A percentile compares a stretch with the other conserved stretches of the same genome.
Conservation (phyloP, 305 asterid species). For the Rubia tinctorum region DNA sequence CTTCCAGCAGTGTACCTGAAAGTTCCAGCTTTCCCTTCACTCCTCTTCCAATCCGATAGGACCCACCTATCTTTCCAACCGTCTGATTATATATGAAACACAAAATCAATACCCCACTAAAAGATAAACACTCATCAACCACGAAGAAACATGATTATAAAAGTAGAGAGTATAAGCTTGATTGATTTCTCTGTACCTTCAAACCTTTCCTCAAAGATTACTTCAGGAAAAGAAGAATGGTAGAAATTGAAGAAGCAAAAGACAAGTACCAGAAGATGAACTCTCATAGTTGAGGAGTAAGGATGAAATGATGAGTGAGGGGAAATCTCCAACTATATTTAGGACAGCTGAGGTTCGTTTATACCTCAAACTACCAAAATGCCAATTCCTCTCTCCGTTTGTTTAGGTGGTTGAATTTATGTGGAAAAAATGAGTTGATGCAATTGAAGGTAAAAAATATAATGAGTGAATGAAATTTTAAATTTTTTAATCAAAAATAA, state of each 20-base stretch:
- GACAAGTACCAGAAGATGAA: conserved; percentile 9
- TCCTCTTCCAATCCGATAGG: conserved; percentile 25
- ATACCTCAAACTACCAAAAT: neutral
- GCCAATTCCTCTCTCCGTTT: neutral
- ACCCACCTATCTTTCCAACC: conserved; percentile 24
- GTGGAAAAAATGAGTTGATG: too few relatives aligned
- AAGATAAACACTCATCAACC: neutral
- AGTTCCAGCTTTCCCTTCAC: conserved; percentile 24
- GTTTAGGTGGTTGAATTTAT: too few relatives aligned
- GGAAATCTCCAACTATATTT: conserved; percentile 3
- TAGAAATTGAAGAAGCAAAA: conserved; percentile 6
- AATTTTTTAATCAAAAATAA: too few relatives aligned
- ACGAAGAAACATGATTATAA: neutral
- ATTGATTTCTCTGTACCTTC: conserved; percentile 8
- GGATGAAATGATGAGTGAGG: neutral
- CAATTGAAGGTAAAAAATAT: too few relatives aligned
- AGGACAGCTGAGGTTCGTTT: neutral
- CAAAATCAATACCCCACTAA: neutral
- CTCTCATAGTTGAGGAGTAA: conserved; percentile 7
- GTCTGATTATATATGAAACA: conserved; percentile 8
- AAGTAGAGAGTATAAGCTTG: neutral
- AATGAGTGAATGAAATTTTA: too few relatives aligned
- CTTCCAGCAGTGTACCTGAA: conserved; percentile 22
- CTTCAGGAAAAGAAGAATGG: conserved; percentile 4
- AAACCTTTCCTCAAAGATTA: conserved; percentile 16